Conservation (phyloP, 352 stramenopile species). For the Globisporangium carolinianum region DNA sequence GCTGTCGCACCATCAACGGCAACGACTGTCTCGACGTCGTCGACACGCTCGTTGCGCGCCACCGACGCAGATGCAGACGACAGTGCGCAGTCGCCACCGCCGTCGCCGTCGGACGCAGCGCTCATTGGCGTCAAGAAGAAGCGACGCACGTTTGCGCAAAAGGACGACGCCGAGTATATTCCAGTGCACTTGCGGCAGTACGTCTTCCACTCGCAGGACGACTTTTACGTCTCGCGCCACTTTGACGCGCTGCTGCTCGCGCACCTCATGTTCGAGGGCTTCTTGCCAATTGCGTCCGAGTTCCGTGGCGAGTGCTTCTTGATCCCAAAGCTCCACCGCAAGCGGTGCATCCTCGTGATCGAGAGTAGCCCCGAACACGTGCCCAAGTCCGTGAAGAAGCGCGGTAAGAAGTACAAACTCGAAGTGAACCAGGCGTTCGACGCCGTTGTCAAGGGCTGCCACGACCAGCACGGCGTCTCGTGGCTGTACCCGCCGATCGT, state of each 20-base stretch:
- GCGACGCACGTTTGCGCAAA: constrained; percentile 1
- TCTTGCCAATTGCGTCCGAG: constrained; percentile 90
- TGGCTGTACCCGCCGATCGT: constrained; percentile 92
- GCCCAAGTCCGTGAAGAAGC: constrained; percentile 88
- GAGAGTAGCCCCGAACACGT: constrained; percentile 56
- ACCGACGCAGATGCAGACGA: background rate
- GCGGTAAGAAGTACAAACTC: constrained; percentile 81
- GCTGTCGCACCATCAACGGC: background rate
- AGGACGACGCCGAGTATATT: constrained; percentile 76
- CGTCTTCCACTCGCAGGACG: constrained; percentile 89
- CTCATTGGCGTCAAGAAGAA: constrained; percentile 3
- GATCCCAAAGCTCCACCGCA: constrained; percentile 85
- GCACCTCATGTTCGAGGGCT: constrained; percentile 92
- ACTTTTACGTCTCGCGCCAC: constrained; percentile 90
- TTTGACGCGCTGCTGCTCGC: constrained; percentile 86
- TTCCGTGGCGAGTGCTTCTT: constrained; percentile 61
- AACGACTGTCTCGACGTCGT: background rate
- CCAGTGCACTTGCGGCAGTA: constrained; percentile 76
- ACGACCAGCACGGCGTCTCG: constrained; percentile 88
- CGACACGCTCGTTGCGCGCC: no score
- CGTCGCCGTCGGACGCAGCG: constrained; percentile 6
- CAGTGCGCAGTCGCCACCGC: background rate
- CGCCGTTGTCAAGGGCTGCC: constrained; percentile 85
- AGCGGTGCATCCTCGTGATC: constrained; percentile 84
- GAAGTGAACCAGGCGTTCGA: constrained; percentile 88